These are phyloP conservation scores for Colletotrichum tropicicola DNA, from an alignment of 2,329 filamentous ascomycete species.

Conservation along the genomic window DNA sequence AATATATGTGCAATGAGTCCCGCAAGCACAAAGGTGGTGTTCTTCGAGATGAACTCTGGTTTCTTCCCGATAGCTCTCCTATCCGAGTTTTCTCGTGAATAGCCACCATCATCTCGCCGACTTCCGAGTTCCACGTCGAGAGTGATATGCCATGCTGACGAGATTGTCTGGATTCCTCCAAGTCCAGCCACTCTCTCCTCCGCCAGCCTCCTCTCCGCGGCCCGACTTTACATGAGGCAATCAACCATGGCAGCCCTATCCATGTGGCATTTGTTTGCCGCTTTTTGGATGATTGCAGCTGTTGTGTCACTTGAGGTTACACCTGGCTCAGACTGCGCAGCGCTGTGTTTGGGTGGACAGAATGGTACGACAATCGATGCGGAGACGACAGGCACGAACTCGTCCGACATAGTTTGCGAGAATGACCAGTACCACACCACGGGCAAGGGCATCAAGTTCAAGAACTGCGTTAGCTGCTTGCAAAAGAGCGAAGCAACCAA, in stretches of 20 bases:
- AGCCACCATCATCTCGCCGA: background rate
- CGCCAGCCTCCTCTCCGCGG: background rate
- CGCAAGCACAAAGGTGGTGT: background rate
- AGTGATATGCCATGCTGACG: slow-evolving; percentile 1
- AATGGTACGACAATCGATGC: slow-evolving; percentile 44
- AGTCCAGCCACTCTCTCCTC: background rate
- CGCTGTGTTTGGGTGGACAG: slow-evolving; percentile 52
- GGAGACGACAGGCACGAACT: slow-evolving; percentile 49
- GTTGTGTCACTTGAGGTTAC: slow-evolving; percentile 53
- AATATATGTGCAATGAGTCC: slow-evolving; percentile 14
- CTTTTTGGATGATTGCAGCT: slow-evolving; percentile 32
- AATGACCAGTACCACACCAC: slow-evolving; percentile 50
- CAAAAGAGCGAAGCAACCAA: slow-evolving; percentile 52
- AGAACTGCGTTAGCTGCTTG: slow-evolving; percentile 56
- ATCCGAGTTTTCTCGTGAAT: background rate
- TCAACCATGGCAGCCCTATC: background rate
- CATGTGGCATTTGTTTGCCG: background rate
- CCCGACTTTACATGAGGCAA: background rate
- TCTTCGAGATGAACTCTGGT: background rate
- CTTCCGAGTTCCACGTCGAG: background rate
- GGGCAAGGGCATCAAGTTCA: slow-evolving; percentile 52
- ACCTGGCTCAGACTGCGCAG: slow-evolving; percentile 59
- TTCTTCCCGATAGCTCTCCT: background rate
- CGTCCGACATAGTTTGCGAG: slow-evolving; percentile 56
- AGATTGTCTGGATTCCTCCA: background rate